Base-by-base conservation (phyloP, 2,329 filamentous ascomycete species). In the Myotisia sp. region DNA sequence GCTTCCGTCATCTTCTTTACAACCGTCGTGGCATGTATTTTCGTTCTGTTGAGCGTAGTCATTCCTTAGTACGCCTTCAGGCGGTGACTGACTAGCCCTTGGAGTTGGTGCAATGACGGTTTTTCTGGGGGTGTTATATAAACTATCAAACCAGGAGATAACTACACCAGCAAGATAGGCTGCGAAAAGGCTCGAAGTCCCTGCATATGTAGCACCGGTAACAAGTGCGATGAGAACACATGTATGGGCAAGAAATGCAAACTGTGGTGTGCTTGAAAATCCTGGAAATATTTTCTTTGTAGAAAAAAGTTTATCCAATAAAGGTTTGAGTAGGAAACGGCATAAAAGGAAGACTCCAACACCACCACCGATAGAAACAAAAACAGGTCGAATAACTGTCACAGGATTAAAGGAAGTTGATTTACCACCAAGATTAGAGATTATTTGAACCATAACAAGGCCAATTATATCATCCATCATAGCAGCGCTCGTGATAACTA, bases 391-490 rank as follows among this genome's bases (percentile, higher is more conserved):
- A 8, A 68, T 48, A 7, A 73, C 52, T 3, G 58, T 64, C 4
- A 56, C 45, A 2, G 56, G 53, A 29, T 26, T 22, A 26, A 38
- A 31, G 6, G 29, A 31, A 6, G 6, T 20, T 9, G 17, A 6
- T 4, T 12, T 16, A 6, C 17, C 9, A 12, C 32, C 67, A 0
- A 87, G 59, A 29, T 74, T 76, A 0, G 76, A 70, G 14, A 90
- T 76, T 29, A 87, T 68, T 43, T 82, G 72, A 0, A 84, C 76
- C 71, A 87, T 79, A 5, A 86, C 71, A 6, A 87, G 58, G 0
- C 79, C 80, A 1, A 81, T 68, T 0, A 87, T 75, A 55, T 90
- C 81, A 49, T 90, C 82, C 58, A 90, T 71, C 71, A 90, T 81
- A 0, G 81, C 82, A 1, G 79, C 80, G 38, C 71, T 76, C 2